Base-by-base conservation (phyloP, 2,329 filamentous ascomycete genomes). In the Endocalyx cinctus region DNA sequence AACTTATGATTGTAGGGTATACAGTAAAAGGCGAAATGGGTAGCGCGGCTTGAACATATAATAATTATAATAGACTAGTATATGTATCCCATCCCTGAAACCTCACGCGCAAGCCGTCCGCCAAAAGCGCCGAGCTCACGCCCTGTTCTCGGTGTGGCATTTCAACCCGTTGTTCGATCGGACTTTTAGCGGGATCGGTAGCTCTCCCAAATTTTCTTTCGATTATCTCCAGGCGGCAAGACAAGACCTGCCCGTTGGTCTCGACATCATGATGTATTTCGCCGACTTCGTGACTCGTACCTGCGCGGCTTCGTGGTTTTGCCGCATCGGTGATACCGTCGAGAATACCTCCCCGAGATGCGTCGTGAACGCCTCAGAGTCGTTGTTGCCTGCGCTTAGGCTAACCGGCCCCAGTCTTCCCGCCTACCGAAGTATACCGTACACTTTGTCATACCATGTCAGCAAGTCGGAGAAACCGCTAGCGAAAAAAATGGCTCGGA, bases 391-490 rank as follows among this genome's bases (percentile, higher is more conserved):
- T 23, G 20, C 8, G n/a, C 20, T 23, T 23, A 8, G 8, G 20
- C 20, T 23, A 23, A 23, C 20, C 20, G 8, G 8, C 20, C 20
- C 8, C 20, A 34, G 25, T 34, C 15, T 34, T 28, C 17, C 12
- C 13, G 17, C 17, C 17, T 27, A 14, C 18, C 12, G 13, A 34
- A 17, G 25, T 28, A 28, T 34, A 28, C 17, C 12, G 28, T 22
- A 34, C 27, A 25, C 31, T 34, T 10, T 34, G 28, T 16, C 5
- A 17, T 15, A 23, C n/a, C n/a, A 8, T 23, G 20, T 23, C 17
- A 14, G 13, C 25, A 34, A 34, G 17, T 34, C 17, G 15, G n/a
- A 22, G 10, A 27, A 15, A 18, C 17, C 25, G 17, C 25, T 6
- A 5, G n/a, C 13, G 12, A 17, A 5, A 17, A 18, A n/a, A n/a